phyloP scores from a whole-genome alignment of 345 rosid genomes.

The Theobroma cacao region DNA sequence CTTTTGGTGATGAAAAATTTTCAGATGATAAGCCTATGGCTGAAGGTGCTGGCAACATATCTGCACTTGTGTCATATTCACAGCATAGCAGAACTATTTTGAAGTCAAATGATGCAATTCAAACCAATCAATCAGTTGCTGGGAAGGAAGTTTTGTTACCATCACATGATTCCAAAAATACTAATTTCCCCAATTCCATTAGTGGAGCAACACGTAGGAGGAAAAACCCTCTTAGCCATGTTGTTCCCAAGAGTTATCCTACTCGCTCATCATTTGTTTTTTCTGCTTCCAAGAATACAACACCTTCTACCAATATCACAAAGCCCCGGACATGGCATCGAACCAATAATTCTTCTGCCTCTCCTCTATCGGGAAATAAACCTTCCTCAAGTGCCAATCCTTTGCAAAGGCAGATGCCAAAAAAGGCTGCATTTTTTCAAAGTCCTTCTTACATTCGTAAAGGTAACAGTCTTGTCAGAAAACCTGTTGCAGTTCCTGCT shows the following conservation, averaged over 20 bases:
- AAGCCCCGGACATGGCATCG: constrained; percentile 86
- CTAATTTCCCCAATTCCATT: constrained; percentile 20
- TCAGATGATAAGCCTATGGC: constrained; percentile 27
- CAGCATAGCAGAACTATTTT: constrained; percentile 27
- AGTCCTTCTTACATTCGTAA: constrained; percentile 72
- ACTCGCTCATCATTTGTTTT: constrained; percentile 37
- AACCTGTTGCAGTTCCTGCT: constrained; percentile 41
- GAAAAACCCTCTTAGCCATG: constrained; percentile 33
- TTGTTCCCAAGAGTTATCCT: constrained; percentile 42
- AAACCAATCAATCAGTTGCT: constrained; percentile 26
- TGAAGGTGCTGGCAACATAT: constrained; percentile 29
- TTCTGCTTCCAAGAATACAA: constrained; percentile 39
- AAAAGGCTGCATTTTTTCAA: constrained; percentile 28
- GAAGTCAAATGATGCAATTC: constrained; percentile 23
- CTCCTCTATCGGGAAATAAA: constrained; percentile 37
- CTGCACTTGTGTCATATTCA: constrained; percentile 28
- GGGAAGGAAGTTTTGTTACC: constrained; percentile 30
- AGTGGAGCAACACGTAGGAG: constrained; percentile 39
- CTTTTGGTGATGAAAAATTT: constrained; percentile 27
- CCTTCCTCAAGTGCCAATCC: constrained; percentile 36
- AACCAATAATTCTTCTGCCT: constrained; percentile 29
- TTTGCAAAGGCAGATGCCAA: constrained; percentile 37
- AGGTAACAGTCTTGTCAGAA: constrained; percentile 92
- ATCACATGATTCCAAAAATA: constrained; percentile 29
- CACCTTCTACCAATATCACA: constrained; percentile 41